A percentile compares a stretch with the other conserved stretches of the same genome.
Conservation (phyloP, 1,284 basidiomycete genomes). For the Calocybe gambosa region DNA sequence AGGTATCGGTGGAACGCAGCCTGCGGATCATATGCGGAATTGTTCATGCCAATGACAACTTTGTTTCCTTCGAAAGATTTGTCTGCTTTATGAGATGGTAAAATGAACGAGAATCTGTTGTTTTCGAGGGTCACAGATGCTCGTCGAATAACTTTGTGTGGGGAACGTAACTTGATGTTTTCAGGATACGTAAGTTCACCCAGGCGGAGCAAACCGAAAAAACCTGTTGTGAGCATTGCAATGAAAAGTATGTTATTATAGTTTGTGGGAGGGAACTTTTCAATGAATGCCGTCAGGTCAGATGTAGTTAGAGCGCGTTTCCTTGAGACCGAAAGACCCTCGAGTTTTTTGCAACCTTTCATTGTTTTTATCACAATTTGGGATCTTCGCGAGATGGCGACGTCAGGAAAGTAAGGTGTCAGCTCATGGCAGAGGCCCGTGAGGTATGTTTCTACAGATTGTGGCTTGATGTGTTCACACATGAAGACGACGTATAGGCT, state of each 20-base stretch:
- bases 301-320: not conserved
- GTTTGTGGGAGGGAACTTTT: not conserved
- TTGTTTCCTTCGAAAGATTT: slow-evolving; percentile 17
- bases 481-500: slow-evolving; percentile 16
- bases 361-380: not conserved
- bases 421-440: slow-evolving; percentile 14
- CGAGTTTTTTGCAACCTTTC: not conserved
- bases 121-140: slow-evolving; percentile 8
- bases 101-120: slow-evolving; percentile 14
- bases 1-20: not conserved
- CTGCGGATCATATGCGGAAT: not conserved
- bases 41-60: not conserved
- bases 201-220: not conserved
- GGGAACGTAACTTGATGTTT: slow-evolving; percentile 7
- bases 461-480: slow-evolving; percentile 15
- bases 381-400: not conserved
- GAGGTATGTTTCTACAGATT: slow-evolving; percentile 15
- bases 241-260: not conserved
- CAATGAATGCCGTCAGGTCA: not conserved
- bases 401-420: not conserved
- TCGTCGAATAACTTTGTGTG: slow-evolving; percentile 17
- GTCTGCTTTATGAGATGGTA: slow-evolving; percentile 28
- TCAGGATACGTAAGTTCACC: slow-evolving; percentile 20
- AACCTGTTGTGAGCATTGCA: not conserved
- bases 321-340: not conserved